Evolutionary conservation across 495 filamentous ascomycete species (phyloP), one percentile per base, ranked within the genome.

Genomic region (Evernia prunastri): DNA sequence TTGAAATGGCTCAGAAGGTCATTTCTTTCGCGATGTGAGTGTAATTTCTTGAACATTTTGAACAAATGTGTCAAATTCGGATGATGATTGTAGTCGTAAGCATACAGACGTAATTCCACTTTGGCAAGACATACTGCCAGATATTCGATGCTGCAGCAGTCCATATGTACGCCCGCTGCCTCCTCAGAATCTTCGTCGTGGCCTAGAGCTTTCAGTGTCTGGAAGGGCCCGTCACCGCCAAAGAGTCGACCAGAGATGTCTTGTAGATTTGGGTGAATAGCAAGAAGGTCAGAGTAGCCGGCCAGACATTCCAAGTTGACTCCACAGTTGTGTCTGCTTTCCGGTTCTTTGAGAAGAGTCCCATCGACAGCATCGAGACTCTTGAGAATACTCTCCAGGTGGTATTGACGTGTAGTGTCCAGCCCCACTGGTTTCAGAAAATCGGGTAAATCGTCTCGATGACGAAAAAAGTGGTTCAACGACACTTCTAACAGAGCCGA

Each of bases 251-350:
- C 47, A 9, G 25, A 56, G 12, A 25, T 39, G 3, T 42, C 29
- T 49, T 42, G 39, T 20, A 64, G 29, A n/a, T 23, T 15, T 20
- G 65, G 65, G 27, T 63, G 61, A 23, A 56, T 49, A 23, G 40
- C 25, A 11, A 67, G 37, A 42, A 67, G 35, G 40, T 67, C 61
- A 49, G 65, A 31, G 53, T 67, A 67, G 13, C 49, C 39, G 11
- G 53, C 56, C 20, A 67, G n/a, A 54, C 56, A 54, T 13, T 67
- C 65, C 20, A 67, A 42, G 9, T 33, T 47, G 39, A 60, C 40
- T 31, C 56, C 60, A n/a, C 45, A 40, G 27, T 11, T 20, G 64
- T 51, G 64, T 31, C 59, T 57, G 40, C 37, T 25, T 0, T 27
- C 18, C 27, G 64, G 49, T 36, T 29, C 25, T 29, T 35, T 23